A percentile compares a stretch with the other conserved stretches of the same genome.
Evolutionary conservation across 306 rosid species (phyloP).

Genomic region (Cicer bijugum): DNA sequence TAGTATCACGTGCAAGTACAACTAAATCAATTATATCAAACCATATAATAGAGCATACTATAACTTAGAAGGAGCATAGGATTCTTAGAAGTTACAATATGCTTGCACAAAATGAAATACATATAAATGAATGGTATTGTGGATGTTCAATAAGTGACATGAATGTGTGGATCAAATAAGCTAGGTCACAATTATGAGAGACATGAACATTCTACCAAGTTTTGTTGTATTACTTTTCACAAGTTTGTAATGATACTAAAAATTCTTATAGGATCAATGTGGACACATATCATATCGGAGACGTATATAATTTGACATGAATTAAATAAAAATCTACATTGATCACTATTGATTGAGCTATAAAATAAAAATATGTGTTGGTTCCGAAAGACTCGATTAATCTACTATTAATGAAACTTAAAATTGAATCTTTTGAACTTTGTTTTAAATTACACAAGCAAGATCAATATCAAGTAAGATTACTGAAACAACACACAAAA

Average conservation of each 20-base stretch:
- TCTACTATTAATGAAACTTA: too few relatives aligned
- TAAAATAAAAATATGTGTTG: too few relatives aligned
- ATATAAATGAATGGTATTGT: slow-evolving; percentile 25
- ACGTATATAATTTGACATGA: too few relatives aligned
- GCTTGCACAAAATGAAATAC: not conserved
- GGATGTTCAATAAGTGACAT: slow-evolving; percentile 43
- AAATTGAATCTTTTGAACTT: too few relatives aligned
- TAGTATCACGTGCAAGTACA: slow-evolving; percentile 35
- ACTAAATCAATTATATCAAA: not conserved
- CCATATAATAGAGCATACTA: slow-evolving; percentile 30
- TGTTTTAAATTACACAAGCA: too few relatives aligned
- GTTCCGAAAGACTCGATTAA: too few relatives aligned
- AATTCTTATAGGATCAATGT: too few relatives aligned
- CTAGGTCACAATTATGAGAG: slow-evolving; percentile 45
- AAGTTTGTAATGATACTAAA: not conserved
- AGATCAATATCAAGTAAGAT: too few relatives aligned
- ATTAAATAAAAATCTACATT: too few relatives aligned
- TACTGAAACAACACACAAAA: too few relatives aligned
- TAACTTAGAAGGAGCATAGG: slow-evolving; percentile 43
- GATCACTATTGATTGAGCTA: too few relatives aligned
- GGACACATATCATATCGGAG: too few relatives aligned
- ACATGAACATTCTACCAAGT: slow-evolving; percentile 42
- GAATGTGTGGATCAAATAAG: slow-evolving; percentile 50
- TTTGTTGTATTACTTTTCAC: slow-evolving; percentile 17
- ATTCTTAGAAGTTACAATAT: slow-evolving; percentile 32